phyloP scores from a whole-genome alignment of 2,329 filamentous ascomycete genomes.

The Colletotrichum sp. region DNA sequence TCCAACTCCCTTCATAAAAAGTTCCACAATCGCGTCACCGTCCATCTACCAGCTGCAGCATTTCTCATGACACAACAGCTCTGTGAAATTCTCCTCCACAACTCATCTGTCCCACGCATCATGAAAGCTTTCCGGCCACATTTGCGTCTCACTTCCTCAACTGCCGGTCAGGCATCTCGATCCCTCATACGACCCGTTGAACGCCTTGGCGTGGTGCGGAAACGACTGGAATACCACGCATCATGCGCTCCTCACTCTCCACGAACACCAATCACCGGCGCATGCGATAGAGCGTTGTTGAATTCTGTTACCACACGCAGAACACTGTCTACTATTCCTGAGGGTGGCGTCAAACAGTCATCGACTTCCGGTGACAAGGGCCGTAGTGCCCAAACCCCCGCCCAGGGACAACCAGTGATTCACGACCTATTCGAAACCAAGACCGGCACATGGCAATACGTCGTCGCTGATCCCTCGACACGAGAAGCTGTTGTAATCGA shows the following conservation, averaged over 20 bases:
- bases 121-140: not conserved
- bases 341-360: not conserved
- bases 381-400: not conserved
- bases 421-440: constrained; percentile 41
- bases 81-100: not conserved
- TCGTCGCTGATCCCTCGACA: constrained; percentile 60
- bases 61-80: not conserved
- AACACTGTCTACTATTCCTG: not conserved
- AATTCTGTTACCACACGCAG: not conserved
- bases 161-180: not conserved
- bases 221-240: not conserved
- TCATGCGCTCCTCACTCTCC: not conserved
- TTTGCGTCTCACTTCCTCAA: not conserved
- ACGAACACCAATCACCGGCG: not conserved
- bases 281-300: not conserved
- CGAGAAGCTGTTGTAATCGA: constrained; percentile 62
- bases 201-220: not conserved
- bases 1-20: not conserved
- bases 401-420: constrained; percentile 33
- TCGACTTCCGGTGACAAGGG: not conserved
- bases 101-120: not conserved
- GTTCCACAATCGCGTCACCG: not conserved
- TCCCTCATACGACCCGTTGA: not conserved
- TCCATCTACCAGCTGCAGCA: not conserved
- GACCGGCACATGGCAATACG: constrained; percentile 63